Base-by-base conservation (phyloP, 345 rosid genomes). In the Psidium guajava region DNA sequence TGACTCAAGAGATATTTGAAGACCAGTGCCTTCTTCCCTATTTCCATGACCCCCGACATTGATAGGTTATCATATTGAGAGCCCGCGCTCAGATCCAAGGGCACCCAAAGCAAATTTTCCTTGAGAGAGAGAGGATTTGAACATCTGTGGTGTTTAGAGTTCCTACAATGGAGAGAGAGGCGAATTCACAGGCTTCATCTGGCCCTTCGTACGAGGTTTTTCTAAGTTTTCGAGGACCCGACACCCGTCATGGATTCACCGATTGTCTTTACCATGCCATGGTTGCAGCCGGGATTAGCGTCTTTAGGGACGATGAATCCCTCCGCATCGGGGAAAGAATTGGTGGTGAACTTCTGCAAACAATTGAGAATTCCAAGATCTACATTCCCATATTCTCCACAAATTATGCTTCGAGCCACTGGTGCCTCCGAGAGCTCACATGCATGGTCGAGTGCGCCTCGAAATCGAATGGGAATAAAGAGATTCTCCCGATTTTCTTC, bases 321-420 rank as follows among this genome's bases (percentile, higher is more conserved):
- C 69, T 58, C 1, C 36, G 3, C 0, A 1, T 58, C 0, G 69
- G 69, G 12, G 0, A 58, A 1, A 12, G 12, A 58, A 58, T 58
- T 58, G 4, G 8, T 12, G 32, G 0, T 58, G 18, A n/a, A 58
- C 69, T 58, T 58, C 69, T n/a, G 12, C 69, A 2, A n/a, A 18
- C 69, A 12, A 58, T 58, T n/a, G 69, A 58, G 69, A 58, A 58
- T 7, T 58, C 64, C 8, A 2, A 58, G 1, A n/a, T 58, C 1
- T 58, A 58, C 32, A 5, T 58, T 12, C 69, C 69, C 18, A 58
- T 58, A 58, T n/a, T 58, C 36, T 58, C 36, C 16, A 2, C 27
- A 0, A 58, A 58, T 58, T 58, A 58, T n/a, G 69, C 36, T 5
- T 0, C 32, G 1, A 58, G 69, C n/a, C 32, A 58, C 3, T 58